Evolutionary conservation across 2,329 filamentous ascomycete genomes (phyloP), one percentile per base, ranked within the genome.

Genomic region (Alternaria arborescens): DNA sequence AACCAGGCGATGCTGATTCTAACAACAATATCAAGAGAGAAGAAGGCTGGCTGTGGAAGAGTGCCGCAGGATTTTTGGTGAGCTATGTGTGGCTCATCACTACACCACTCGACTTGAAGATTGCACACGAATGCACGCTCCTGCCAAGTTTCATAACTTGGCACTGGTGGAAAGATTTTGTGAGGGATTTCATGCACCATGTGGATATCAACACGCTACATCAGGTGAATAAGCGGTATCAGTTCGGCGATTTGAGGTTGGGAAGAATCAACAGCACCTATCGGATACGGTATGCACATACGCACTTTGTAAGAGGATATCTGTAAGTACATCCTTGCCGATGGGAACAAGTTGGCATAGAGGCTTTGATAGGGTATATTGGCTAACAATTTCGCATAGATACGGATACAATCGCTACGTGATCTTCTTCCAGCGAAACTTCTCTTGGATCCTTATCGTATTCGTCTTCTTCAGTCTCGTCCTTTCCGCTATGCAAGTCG

Each of bases 391-490:
- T 3, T 24, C 14, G 3, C 1, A 50, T 4, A 60, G 58, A n/a
- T 79, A 79, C 51, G 75, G 75, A 3, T 79, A 79, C 61, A 78
- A 79, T 40, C 74, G 76, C 58, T 79, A 79, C 53, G 75, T 72
- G 4, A 71, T 77, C 24, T 79, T 78, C 64, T 78, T 79, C 61
- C 71, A 78, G 61, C 73, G 77, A 16, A 78, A 78, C 42, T 77
- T 78, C 52, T 64, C 65, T 20, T 79, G 76, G 76, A 73, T 79
- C 4, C 65, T 79, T 8, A 66, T 77, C 32, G 70, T 78, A 5
- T 78, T 78, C 42, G 76, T 78, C 2, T 78, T 77, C 66, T 76
- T 79, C 58, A 71, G 68, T 5, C 60, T 79, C 4, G 74, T 78
- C 5, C 61, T 79, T 8, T 71, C 73, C 2, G 77, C 77, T 1